Percentiles rank a stretch among this genome's conserved stretches.
phyloP scores from a whole-genome alignment of 208 protist species.

The Vickermania spadyakhi region DNA sequence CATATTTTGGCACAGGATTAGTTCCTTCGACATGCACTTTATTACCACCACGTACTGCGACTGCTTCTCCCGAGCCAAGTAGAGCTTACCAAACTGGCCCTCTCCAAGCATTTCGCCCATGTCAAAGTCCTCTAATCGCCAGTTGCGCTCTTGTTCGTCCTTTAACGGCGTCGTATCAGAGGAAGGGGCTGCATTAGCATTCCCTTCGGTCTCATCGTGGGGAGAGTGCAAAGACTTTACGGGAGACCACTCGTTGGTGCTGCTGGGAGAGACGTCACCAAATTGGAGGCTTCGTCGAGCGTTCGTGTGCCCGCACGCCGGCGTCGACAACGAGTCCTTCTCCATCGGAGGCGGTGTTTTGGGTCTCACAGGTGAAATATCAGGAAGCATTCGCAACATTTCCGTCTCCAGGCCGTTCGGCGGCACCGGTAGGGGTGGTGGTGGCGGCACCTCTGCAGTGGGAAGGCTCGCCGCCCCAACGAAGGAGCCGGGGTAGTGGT shows the following conservation, averaged over 20 bases:
- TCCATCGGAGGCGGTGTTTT: too few species aligned
- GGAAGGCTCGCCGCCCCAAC: too few species aligned
- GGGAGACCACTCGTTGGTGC: too few species aligned
- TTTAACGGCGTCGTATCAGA: neutral
- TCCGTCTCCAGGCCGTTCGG: neutral
- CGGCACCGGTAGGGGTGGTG: neutral
- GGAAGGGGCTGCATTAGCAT: neutral
- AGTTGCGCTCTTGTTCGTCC: constrained; percentile 3
- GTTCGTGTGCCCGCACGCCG: too few species aligned
- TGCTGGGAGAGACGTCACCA: neutral
- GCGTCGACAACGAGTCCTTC: too few species aligned
- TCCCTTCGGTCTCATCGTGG: neutral
- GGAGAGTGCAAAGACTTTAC: too few species aligned
- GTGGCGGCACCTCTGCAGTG: too few species aligned
- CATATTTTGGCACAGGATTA: constrained; percentile 34
- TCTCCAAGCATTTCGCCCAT: constrained; percentile 19
- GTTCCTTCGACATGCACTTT: constrained; percentile 29
- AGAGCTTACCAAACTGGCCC: constrained; percentile 32
- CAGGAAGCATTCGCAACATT: neutral
- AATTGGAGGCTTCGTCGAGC: neutral
- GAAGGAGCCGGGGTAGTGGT: neutral
- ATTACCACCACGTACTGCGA: constrained; percentile 24
- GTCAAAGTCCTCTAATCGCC: constrained; percentile 27
- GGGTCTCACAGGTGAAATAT: neutral
- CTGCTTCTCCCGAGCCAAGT: constrained; percentile 18